A percentile compares a stretch with the other conserved stretches of the same genome.
These are phyloP conservation scores for Heracleum sosnowskyi DNA, from an alignment of 129 eudicot species.

Conservation along the genomic window DNA sequence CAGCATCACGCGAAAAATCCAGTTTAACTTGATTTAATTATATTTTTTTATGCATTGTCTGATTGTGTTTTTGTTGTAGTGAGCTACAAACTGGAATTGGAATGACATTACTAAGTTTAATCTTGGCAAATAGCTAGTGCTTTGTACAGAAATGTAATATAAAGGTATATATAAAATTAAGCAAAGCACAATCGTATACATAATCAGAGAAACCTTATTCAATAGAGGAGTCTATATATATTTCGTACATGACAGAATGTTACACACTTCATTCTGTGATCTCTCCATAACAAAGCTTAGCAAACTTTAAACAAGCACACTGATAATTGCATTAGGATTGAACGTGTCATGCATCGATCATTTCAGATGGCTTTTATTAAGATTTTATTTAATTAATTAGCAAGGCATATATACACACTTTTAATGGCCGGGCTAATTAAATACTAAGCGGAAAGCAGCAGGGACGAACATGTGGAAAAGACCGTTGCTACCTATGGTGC, in stretches of 20 bases:
- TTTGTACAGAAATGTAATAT: too few species aligned
- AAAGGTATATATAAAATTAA: not conserved
- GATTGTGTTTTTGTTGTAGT: too few species aligned
- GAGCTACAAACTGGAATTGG: too few species aligned
- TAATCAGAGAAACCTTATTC: not conserved
- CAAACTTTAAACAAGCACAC: not conserved
- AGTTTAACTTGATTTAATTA: constrained; percentile 14
- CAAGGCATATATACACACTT: not conserved
- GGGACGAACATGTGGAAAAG: not conserved
- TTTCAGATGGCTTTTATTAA: too few species aligned
- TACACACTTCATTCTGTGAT: not conserved
- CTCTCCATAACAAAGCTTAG: not conserved
- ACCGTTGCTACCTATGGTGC: not conserved
- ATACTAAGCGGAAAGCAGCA: not conserved
- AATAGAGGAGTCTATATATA: not conserved
- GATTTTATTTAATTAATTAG: not conserved
- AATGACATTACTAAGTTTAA: too few species aligned
- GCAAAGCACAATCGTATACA: not conserved
- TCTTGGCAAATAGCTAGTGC: too few species aligned
- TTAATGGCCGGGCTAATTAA: not conserved
- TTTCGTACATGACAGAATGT: not conserved
- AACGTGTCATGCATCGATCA: too few species aligned
- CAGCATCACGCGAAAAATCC: constrained; percentile 24
- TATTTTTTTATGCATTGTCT: too few species aligned
- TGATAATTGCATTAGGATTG: not conserved